A percentile compares a stretch with the other conserved stretches of the same genome.
Evolutionary conservation across 1,139 yeast genomes (phyloP).

Genomic region (Saccharomyces hybrid): DNA sequence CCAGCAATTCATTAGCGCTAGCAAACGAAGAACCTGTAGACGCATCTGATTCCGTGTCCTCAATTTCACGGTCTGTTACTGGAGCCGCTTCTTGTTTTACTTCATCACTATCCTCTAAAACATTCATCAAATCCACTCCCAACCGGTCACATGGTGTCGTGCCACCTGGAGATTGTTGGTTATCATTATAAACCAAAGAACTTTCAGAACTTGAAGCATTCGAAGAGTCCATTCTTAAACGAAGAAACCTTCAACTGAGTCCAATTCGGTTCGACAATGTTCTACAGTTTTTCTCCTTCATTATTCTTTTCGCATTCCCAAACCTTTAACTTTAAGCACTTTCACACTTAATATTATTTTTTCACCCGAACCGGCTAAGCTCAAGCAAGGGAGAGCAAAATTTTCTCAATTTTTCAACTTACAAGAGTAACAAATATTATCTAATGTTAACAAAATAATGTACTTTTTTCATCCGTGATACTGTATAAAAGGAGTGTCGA

Average conservation of each 20-base stretch:
- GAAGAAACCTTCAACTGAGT: not conserved
- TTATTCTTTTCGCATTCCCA: not conserved
- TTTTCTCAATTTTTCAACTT: not conserved
- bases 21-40: not conserved
- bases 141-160: not conserved
- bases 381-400: not conserved
- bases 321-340: not conserved
- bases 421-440: not conserved
- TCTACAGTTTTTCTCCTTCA: not conserved
- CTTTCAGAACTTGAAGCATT: not conserved
- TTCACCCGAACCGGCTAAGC: not conserved
- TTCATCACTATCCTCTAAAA: not conserved
- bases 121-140: not conserved
- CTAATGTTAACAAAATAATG: not conserved
- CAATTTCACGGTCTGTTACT: not conserved
- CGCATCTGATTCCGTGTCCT: not conserved
- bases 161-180: not conserved
- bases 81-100: not conserved
- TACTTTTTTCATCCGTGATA: not conserved
- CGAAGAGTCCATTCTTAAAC: not conserved
- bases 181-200: not conserved
- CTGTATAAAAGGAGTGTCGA: not conserved
- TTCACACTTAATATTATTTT: not conserved
- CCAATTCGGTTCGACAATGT: not conserved
- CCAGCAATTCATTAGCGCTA: slow-evolving; percentile 3